phyloP scores from a whole-genome alignment of 169 alveolate species.

The Plasmodium knowlesi region DNA sequence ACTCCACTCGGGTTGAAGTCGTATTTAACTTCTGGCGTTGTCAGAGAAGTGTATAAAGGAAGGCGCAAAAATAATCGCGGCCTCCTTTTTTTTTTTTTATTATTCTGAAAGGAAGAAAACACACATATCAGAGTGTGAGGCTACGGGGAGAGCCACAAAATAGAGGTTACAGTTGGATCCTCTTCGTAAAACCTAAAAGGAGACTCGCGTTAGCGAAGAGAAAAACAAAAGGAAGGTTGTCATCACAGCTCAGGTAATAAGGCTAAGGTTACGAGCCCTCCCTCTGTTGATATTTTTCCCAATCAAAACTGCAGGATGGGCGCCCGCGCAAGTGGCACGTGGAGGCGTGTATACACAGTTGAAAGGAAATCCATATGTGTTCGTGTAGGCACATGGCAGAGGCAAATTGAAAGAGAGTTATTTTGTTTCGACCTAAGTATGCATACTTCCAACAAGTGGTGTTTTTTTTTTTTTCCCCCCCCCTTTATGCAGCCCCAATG shows the following conservation, averaged over 20 bases:
- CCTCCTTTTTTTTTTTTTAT: not conserved
- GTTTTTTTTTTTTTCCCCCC: not conserved
- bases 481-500: slow-evolving; percentile 15
- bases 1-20: not conserved
- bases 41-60: not conserved
- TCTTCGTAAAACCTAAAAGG: not conserved
- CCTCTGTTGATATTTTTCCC: not conserved
- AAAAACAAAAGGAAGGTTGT: not conserved
- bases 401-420: not conserved
- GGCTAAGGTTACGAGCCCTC: not conserved
- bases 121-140: not conserved
- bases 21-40: not conserved
- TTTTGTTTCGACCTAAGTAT: not conserved
- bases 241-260: not conserved
- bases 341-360: not conserved
- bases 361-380: not conserved
- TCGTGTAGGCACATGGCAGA: not conserved
- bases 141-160: not conserved
- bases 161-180: not conserved
- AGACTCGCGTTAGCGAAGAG: not conserved
- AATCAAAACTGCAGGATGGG: not conserved
- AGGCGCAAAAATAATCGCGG: not conserved
- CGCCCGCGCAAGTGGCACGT: not conserved
- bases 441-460: not conserved
- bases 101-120: not conserved